A percentile compares a stretch with the other conserved stretches of the same genome.
These are phyloP conservation scores for Didymella pinodella DNA, from an alignment of 2,329 filamentous ascomycete genomes.

Conservation along the genomic window DNA sequence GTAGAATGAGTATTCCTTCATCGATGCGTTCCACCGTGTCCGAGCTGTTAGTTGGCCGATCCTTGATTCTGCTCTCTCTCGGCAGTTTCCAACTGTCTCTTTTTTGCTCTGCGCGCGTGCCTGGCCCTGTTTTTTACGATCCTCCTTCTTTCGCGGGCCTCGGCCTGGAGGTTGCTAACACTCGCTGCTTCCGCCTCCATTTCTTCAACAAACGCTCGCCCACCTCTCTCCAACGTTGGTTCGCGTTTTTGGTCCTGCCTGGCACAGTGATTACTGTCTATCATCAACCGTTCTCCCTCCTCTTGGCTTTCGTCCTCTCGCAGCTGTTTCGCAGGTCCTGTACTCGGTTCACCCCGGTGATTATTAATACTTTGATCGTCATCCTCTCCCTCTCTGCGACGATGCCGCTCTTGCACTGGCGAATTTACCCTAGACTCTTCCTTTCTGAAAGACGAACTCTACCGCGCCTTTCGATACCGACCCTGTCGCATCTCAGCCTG, in stretches of 20 bases:
- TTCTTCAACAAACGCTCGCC: background rate
- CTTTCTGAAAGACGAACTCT: background rate
- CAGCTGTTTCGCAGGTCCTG: background rate
- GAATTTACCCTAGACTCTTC: background rate
- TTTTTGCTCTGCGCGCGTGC: background rate
- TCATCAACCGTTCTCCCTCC: background rate
- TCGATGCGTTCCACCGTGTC: no score
- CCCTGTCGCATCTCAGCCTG: conserved; percentile 75
- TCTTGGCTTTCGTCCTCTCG: background rate
- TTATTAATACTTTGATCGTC: no score
- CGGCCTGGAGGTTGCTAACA: no score
- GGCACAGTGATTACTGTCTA: background rate
- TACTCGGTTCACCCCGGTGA: no score
- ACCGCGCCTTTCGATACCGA: conserved; percentile 53
- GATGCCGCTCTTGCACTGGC: background rate
- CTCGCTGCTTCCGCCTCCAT: background rate
- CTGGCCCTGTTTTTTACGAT: background rate
- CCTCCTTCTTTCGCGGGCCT: background rate
- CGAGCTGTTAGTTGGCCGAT: background rate
- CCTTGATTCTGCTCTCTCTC: background rate
- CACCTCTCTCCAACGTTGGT: background rate
- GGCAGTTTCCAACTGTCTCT: background rate
- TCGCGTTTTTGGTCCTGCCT: background rate
- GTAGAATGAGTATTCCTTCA: no score
- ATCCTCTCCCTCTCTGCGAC: background rate